A percentile compares a stretch with the other conserved stretches of the same genome.
phyloP scores from a whole-genome alignment of 2,329 filamentous ascomycete genomes.

The Knufia petricola region DNA sequence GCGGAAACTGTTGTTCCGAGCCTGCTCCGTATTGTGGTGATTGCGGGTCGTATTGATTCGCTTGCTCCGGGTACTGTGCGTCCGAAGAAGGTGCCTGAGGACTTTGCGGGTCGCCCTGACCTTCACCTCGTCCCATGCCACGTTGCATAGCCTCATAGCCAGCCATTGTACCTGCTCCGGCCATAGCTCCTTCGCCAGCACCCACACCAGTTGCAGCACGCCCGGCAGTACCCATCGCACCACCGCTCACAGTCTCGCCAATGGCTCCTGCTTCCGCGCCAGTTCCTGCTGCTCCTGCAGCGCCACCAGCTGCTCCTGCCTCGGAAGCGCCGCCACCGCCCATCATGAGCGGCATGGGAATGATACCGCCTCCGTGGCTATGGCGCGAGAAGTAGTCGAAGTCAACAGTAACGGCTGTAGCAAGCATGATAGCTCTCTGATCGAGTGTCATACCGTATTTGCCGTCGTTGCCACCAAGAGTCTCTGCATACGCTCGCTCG shows the following conservation, averaged over 20 bases:
- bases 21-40: slow-evolving; percentile 23
- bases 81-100: background rate
- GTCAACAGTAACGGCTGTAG: slow-evolving; percentile 55
- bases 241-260: slow-evolving; percentile 32
- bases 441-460: slow-evolving; percentile 52
- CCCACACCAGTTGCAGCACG: slow-evolving; percentile 24
- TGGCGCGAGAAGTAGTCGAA: slow-evolving; percentile 60
- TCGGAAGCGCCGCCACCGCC: slow-evolving; percentile 29
- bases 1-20: slow-evolving; percentile 4
- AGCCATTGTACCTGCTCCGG: slow-evolving; percentile 50
- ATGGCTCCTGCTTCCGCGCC: slow-evolving; percentile 28
- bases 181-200: slow-evolving; percentile 35
- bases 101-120: slow-evolving; percentile 8
- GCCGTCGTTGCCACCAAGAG: slow-evolving; percentile 11
- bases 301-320: slow-evolving; percentile 31
- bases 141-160: slow-evolving; percentile 55
- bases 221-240: slow-evolving; percentile 28
- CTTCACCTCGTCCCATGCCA: slow-evolving; percentile 31
- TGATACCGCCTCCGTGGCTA: slow-evolving; percentile 38
- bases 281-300: slow-evolving; percentile 28
- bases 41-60: slow-evolving; percentile 22
- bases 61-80: slow-evolving; percentile 19
- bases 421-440: slow-evolving; percentile 56
- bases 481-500: slow-evolving; percentile 14
- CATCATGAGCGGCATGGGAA: slow-evolving; percentile 44